Evolutionary conservation across 805 yeast genomes (phyloP).

Genomic region (Starmerella powellii): DNA sequence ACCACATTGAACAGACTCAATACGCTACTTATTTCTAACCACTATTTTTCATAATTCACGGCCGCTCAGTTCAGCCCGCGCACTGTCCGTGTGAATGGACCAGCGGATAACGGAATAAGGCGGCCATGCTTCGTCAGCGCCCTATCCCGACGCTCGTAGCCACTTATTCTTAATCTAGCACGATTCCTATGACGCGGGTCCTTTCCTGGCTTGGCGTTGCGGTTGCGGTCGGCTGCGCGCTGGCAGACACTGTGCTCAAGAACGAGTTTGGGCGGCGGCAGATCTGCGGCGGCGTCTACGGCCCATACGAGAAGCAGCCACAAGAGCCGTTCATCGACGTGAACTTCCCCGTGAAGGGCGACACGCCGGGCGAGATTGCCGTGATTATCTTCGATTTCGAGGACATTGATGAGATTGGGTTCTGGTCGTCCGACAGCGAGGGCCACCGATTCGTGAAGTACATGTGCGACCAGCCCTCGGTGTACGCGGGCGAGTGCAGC

Average conservation of each 20-base stretch:
- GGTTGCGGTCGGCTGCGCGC: slow-evolving; percentile 15
- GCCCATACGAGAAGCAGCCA: slow-evolving; percentile 66
- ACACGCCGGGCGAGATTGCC: slow-evolving; percentile 34
- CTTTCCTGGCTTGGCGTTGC: slow-evolving; percentile 3
- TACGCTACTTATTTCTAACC: too few relatives aligned
- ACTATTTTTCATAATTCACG: too few relatives aligned
- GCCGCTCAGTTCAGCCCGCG: too few relatives aligned
- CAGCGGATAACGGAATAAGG: too few relatives aligned
- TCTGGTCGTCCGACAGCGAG: slow-evolving; percentile 33
- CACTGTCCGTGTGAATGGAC: too few relatives aligned
- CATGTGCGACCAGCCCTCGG: slow-evolving; percentile 63
- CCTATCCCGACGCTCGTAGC: too few relatives aligned
- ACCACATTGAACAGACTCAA: too few relatives aligned
- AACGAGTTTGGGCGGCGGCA: slow-evolving; percentile 46
- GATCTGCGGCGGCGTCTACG: slow-evolving; percentile 82
- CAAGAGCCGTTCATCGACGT: slow-evolving; percentile 16
- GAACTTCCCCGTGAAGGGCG: slow-evolving; percentile 13
- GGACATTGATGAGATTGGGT: slow-evolving; percentile 62
- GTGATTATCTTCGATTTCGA: slow-evolving; percentile 73
- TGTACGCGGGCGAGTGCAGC: slow-evolving; percentile 45
- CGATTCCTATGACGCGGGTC: neutral
- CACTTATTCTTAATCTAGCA: too few relatives aligned
- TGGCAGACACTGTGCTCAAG: slow-evolving; percentile 19
- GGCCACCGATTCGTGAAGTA: slow-evolving; percentile 34
- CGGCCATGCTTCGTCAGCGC: too few relatives aligned